Base-by-base conservation (phyloP, 148 eudicot species). In the Rhododendron henanense region DNA sequence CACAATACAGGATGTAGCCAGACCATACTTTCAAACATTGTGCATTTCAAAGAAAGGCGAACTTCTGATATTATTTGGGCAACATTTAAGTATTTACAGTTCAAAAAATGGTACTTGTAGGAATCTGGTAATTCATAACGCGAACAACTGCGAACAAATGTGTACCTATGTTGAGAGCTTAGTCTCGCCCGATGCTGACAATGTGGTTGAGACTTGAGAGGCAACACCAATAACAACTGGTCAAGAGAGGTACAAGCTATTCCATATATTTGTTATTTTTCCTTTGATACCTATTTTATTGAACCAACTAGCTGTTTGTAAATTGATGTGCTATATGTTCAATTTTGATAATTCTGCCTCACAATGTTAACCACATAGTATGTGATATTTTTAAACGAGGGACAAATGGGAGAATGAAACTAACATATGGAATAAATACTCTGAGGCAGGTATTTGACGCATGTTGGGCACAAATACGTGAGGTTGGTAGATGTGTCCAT, bases 91-190 rank as follows among this genome's bases (percentile, higher is more conserved):
- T 9, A 21, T 87, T 0, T 76, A 39, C 79, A 76, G 39, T 76
- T 28, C 79, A 39, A 76, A 76, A 51, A 73, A 84, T 63, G 55
- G 59, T 67, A 33, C 74, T 15, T 65, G 81, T 16, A 88, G 90
- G 79, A 0, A 59, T 82, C 83, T 45, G 1, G 77, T 51, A 84
- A 39, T 83, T 9, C 47, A 57, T 1, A 83, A 88, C 33, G 41
- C 84, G 10, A 53, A 16, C 39, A 23, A 73, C 39, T 88, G 83
- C 81, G 45, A 85, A 37, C 87, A 88, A 67, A 87, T 81, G 55
- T 39, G 13, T 25, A 39, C 75, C 74, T 90, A 83, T 51, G 83
- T 81, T 35, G 88, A 90, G 83, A 90, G 90, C 45, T 76, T 90
- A 35, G 87, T 88, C 41, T 82, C 88, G n/a, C 90, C 85, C 31